Percentiles rank a stretch among this genome's conserved stretches.
Conservation (phyloP, 768 basidiomycete species). For the Kwoniella dejecticola region DNA sequence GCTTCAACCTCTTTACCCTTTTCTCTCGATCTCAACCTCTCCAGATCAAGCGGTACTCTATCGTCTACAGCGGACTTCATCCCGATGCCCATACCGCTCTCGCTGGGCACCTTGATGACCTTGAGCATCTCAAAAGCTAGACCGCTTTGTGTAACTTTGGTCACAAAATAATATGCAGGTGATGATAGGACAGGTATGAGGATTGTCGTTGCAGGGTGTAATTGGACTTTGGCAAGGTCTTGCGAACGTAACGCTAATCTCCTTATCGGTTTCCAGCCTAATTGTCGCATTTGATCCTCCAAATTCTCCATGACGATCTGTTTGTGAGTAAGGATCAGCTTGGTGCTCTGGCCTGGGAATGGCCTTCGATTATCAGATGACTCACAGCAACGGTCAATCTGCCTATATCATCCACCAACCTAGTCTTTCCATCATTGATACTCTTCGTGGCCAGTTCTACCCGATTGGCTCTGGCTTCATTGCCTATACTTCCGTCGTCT, state of each 20-base stretch:
- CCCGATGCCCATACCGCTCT: constrained; percentile 31
- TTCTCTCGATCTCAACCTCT: constrained; percentile 39
- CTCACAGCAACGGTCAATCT: constrained; percentile 68
- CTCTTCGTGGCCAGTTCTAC: constrained; percentile 65
- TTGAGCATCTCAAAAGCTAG: constrained; percentile 82
- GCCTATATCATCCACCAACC: constrained; percentile 64
- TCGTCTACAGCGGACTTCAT: constrained; percentile 39
- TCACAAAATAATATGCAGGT: constrained; percentile 71
- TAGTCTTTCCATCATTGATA: constrained; percentile 70
- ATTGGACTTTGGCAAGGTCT: constrained; percentile 73
- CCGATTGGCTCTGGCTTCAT: constrained; percentile 71
- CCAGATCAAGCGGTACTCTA: constrained; percentile 34
- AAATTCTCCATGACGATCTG: constrained; percentile 80
- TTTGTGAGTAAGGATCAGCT: too few species aligned
- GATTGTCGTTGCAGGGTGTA: constrained; percentile 40
- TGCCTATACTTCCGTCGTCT: constrained; percentile 67
- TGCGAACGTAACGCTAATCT: constrained; percentile 68
- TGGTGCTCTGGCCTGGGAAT: too few species aligned
- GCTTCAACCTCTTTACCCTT: constrained; percentile 9
- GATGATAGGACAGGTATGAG: constrained; percentile 38
- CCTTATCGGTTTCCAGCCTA: constrained; percentile 76
- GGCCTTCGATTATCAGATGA: too few species aligned
- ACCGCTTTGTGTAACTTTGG: constrained; percentile 74
- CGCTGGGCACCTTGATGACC: constrained; percentile 26
- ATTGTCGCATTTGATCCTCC: constrained; percentile 77